Conservation (phyloP, 768 basidiomycete genomes). For the Ramaria rubella region DNA sequence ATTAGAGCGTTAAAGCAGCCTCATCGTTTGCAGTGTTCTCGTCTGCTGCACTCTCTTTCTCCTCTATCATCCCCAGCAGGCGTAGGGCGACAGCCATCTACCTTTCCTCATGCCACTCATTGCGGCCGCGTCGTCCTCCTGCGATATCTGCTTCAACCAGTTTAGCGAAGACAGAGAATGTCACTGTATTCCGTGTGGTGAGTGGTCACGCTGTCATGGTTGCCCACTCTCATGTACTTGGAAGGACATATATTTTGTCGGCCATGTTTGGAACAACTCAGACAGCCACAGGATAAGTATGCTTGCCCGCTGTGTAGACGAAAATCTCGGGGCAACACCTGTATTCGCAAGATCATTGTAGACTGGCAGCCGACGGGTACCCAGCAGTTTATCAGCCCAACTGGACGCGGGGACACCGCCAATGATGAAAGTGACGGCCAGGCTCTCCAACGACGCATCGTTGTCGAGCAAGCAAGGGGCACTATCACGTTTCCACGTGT, state of each 20-base stretch:
- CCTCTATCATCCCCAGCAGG: too few relatives aligned
- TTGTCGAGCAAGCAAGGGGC: neutral
- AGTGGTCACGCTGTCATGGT: neutral
- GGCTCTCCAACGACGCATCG: too few relatives aligned
- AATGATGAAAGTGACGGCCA: neutral
- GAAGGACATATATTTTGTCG: neutral
- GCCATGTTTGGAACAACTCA: neutral
- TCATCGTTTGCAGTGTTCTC: neutral
- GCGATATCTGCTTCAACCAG: neutral
- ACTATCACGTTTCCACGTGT: neutral
- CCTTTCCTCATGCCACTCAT: too few relatives aligned
- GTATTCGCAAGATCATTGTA: neutral
- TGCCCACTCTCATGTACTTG: neutral
- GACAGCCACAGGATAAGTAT: too few relatives aligned
- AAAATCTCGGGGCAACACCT: neutral
- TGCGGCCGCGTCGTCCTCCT: neutral
- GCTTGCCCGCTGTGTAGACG: neutral
- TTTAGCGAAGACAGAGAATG: neutral
- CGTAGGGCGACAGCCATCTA: too few relatives aligned
- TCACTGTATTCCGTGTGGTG: neutral
- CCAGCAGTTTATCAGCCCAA: neutral
- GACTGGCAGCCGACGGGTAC: neutral
- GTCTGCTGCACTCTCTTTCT: too few relatives aligned
- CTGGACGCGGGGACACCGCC: neutral
- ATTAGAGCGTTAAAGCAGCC: neutral